Percentiles rank a stretch among this genome's conserved stretches.
These are phyloP conservation scores for Beauveria sp. DNA, from an alignment of 2,329 filamentous ascomycete species.

Conservation along the genomic window DNA sequence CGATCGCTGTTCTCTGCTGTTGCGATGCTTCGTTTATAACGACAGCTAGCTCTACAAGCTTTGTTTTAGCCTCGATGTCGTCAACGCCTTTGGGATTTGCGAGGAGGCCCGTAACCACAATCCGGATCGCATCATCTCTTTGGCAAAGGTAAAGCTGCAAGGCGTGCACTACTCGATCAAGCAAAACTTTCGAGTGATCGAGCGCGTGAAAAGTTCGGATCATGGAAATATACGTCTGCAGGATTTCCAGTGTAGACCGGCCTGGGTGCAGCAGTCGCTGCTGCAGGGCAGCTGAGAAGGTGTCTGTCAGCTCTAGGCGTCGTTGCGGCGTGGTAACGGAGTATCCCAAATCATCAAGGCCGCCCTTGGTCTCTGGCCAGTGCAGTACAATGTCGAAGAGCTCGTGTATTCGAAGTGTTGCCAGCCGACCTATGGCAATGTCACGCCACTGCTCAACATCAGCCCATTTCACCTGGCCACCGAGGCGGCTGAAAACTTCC, in stretches of 20 bases:
- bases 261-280: conserved; percentile 66
- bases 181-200: conserved; percentile 68
- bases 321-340: conserved; percentile 61
- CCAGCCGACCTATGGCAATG: conserved; percentile 60
- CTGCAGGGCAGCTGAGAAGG: conserved; percentile 59
- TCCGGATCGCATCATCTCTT: conserved; percentile 68
- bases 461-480: conserved; percentile 38
- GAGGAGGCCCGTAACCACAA: conserved; percentile 68
- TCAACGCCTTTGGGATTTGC: conserved; percentile 51
- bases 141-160: conserved; percentile 70
- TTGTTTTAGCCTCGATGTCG: conserved; percentile 37
- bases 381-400: conserved; percentile 72
- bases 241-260: conserved; percentile 65
- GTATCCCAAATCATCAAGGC: conserved; percentile 65
- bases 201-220: conserved; percentile 70
- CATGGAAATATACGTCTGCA: conserved; percentile 72
- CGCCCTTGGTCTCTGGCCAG: conserved; percentile 66
- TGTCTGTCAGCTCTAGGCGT: conserved; percentile 61
- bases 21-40: conserved; percentile 57
- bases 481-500: conserved; percentile 48
- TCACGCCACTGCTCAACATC: conserved; percentile 64
- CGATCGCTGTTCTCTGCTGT: conserved; percentile 41
- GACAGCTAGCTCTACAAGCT: conserved; percentile 58
- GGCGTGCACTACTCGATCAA: conserved; percentile 65
- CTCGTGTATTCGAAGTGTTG: conserved; percentile 60